Percentiles rank a stretch among this genome's conserved stretches.
These are phyloP conservation scores for Heliocybe sulcata DNA, from an alignment of 1,284 basidiomycete species.

Conservation along the genomic window DNA sequence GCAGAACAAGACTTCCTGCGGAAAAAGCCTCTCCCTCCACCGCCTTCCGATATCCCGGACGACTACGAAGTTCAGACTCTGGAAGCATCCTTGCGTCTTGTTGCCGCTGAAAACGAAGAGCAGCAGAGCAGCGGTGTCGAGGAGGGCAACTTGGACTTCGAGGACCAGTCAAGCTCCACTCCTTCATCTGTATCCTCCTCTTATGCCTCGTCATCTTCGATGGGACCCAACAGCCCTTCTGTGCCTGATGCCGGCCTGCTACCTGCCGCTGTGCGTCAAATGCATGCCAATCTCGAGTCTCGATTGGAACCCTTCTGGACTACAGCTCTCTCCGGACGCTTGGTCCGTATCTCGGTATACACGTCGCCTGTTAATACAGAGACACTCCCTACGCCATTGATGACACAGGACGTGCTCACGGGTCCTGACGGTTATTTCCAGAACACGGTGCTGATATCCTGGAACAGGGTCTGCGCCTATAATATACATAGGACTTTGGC, in stretches of 20 bases:
- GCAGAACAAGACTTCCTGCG: constrained; percentile 33
- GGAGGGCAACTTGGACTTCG: constrained; percentile 13
- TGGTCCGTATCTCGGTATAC: constrained; percentile 49
- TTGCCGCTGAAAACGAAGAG: background rate
- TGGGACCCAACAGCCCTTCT: constrained; percentile 9
- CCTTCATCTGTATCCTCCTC: constrained; percentile 13
- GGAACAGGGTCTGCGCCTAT: constrained; percentile 62
- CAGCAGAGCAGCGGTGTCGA: background rate
- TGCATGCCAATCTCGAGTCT: constrained; percentile 68
- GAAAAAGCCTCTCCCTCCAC: constrained; percentile 43
- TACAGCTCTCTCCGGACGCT: constrained; percentile 53
- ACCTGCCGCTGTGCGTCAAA: constrained; percentile 36
- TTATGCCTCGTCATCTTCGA: constrained; percentile 8
- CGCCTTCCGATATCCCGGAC: constrained; percentile 51
- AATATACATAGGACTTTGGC: constrained; percentile 54
- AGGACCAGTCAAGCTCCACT: constrained; percentile 7
- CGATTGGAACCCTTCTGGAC: constrained; percentile 78
- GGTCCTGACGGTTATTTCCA: constrained; percentile 68
- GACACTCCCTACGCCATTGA: constrained; percentile 33
- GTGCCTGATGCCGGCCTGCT: constrained; percentile 9
- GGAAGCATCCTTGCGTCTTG: constrained; percentile 33
- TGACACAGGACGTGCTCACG: constrained; percentile 44
- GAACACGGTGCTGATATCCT: constrained; percentile 50
- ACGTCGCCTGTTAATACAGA: constrained; percentile 21
- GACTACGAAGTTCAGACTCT: constrained; percentile 47